A percentile compares a stretch with the other conserved stretches of the same genome.
phyloP scores from a whole-genome alignment of 2,329 filamentous ascomycete species.

The Meredithiella fracta region DNA sequence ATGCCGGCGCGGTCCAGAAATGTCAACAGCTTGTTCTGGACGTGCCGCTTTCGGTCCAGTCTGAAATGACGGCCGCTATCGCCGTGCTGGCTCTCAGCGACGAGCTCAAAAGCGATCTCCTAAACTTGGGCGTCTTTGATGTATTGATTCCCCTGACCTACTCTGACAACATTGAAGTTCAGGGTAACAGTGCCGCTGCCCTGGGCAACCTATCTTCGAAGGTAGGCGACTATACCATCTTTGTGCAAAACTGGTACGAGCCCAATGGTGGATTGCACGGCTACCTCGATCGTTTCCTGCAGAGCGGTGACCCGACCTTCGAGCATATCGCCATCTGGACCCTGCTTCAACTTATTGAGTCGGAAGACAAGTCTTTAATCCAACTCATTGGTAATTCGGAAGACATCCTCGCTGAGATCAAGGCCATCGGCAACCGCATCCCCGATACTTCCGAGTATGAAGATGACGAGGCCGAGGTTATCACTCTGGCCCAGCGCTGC shows the following conservation, averaged over 20 bases:
- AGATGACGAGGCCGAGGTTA: conserved; percentile 84
- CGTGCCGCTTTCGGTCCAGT: conserved; percentile 86
- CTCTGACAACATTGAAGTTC: conserved; percentile 91
- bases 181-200: conserved; percentile 93
- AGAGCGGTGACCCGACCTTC: conserved; percentile 89
- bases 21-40: conserved; percentile 93
- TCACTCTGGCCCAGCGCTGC: conserved; percentile 77
- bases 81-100: conserved; percentile 90
- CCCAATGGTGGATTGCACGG: conserved; percentile 90
- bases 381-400: conserved; percentile 76
- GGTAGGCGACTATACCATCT: conserved; percentile 93
- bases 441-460: conserved; percentile 51
- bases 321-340: conserved; percentile 99
- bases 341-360: conserved; percentile 83
- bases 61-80: conserved; percentile 98
- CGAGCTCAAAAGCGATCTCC: conserved; percentile 78
- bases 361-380: conserved; percentile 79
- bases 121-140: conserved; percentile 88
- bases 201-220: conserved; percentile 93
- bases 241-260: conserved; percentile 83
- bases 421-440: conserved; percentile 72
- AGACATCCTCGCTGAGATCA: conserved; percentile 83
- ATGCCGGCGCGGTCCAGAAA: conserved; percentile 93
- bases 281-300: conserved; percentile 82
- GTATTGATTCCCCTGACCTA: conserved; percentile 90